Conservation (phyloP, 176 grass and related monocot genomes). For the Hordeum marinum region DNA sequence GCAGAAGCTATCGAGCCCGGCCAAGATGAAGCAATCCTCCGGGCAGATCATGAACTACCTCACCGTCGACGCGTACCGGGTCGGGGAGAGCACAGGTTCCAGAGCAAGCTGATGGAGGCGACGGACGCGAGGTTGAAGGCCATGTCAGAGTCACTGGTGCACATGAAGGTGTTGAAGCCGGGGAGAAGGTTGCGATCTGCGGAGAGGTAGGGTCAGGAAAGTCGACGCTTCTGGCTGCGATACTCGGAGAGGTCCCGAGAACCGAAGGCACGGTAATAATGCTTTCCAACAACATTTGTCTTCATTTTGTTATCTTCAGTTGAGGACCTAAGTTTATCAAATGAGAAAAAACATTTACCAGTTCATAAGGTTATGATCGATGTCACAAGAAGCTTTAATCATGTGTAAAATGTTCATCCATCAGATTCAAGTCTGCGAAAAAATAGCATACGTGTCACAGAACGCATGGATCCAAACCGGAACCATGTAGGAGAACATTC, state of each 20-base stretch:
- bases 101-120: conserved; percentile 72
- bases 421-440: conserved; percentile 73
- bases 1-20: conserved; percentile 58
- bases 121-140: conserved; percentile 80
- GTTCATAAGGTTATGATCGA: background rate
- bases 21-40: conserved; percentile 70
- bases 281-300: background rate
- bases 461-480: conserved; percentile 91
- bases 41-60: conserved; percentile 91
- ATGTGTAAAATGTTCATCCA: conserved; percentile 1
- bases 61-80: conserved; percentile 77
- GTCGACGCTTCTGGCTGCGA: conserved; percentile 77
- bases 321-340: background rate
- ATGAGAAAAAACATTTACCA: background rate
- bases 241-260: conserved; percentile 72
- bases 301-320: background rate
- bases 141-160: conserved; percentile 67
- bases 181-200: conserved; percentile 41
- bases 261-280: conserved; percentile 56
- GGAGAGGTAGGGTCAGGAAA: conserved; percentile 18
- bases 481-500: conserved; percentile 76
- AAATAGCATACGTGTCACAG: conserved; percentile 78
- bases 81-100: conserved; percentile 83
- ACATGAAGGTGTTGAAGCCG: conserved; percentile 69
- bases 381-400: background rate